These are phyloP conservation scores for Penicillium sp. DNA, from an alignment of 2,329 filamentous ascomycete genomes.

Conservation along the genomic window DNA sequence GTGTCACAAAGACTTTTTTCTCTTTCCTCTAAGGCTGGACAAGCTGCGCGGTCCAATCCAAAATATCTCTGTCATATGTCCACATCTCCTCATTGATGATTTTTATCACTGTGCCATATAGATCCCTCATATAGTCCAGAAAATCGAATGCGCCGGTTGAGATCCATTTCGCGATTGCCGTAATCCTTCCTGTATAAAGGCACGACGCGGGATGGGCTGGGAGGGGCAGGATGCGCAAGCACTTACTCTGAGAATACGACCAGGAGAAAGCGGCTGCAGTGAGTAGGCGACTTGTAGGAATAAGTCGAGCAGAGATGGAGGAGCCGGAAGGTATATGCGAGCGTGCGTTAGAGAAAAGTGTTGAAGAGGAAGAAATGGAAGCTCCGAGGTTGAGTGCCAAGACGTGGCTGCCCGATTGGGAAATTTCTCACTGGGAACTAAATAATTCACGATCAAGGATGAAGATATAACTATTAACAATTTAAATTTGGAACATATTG, in stretches of 20 bases:
- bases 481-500: background rate
- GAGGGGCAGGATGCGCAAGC: conserved; percentile 14
- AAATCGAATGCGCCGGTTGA: background rate
- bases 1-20: background rate
- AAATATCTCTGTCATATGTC: conserved; percentile 12
- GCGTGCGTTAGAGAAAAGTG: conserved; percentile 2
- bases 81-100: background rate
- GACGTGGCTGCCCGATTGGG: conserved; percentile 21
- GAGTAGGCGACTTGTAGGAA: background rate
- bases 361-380: conserved; percentile 4
- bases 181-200: background rate
- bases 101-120: background rate
- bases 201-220: conserved; percentile 1
- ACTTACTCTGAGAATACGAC: conserved; percentile 17
- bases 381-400: conserved; percentile 25
- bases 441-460: background rate
- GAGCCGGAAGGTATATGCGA: background rate
- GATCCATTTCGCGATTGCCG: background rate
- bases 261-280: background rate
- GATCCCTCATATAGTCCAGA: background rate
- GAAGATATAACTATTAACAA: background rate
- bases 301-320: background rate
- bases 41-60: background rate
- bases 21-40: too few species aligned
- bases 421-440: conserved; percentile 14